phyloP scores from a whole-genome alignment of 2,329 filamentous ascomycete species.

The Penicillium corylophilum region DNA sequence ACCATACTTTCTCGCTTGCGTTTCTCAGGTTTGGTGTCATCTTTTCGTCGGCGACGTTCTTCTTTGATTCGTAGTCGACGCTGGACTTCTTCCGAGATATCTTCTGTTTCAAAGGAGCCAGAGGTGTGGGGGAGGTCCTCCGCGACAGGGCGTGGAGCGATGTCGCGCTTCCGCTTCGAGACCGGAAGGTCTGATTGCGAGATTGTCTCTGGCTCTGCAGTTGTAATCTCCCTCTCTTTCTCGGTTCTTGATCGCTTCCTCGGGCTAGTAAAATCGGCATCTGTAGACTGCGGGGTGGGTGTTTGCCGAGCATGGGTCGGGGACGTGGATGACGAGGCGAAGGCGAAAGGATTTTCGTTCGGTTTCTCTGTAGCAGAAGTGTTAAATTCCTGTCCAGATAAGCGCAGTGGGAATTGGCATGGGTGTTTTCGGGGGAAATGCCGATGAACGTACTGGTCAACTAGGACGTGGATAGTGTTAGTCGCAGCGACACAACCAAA shows the following conservation, averaged over 20 bases:
- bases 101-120: conserved; percentile 39
- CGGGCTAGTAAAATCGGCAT: conserved; percentile 12
- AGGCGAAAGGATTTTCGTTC: background rate
- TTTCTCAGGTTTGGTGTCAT: conserved; percentile 38
- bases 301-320: conserved; percentile 1
- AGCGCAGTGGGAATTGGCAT: background rate
- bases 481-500: background rate
- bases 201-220: background rate
- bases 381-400: background rate
- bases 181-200: background rate
- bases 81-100: conserved; percentile 49
- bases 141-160: conserved; percentile 15
- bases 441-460: conserved; percentile 17
- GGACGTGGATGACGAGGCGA: background rate
- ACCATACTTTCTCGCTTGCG: conserved; percentile 40
- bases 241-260: conserved; percentile 14
- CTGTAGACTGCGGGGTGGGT: conserved; percentile 4
- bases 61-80: conserved; percentile 45
- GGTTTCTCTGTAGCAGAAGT: background rate
- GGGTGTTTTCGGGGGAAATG: background rate
- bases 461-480: conserved; percentile 8
- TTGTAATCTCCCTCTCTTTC: conserved; percentile 2
- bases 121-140: conserved; percentile 27
- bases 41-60: conserved; percentile 32
- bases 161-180: conserved; percentile 14